Percentiles rank a stretch among this genome's conserved stretches.
Conservation (phyloP, 257 asterid species). For the Solanum gracilifrons region DNA sequence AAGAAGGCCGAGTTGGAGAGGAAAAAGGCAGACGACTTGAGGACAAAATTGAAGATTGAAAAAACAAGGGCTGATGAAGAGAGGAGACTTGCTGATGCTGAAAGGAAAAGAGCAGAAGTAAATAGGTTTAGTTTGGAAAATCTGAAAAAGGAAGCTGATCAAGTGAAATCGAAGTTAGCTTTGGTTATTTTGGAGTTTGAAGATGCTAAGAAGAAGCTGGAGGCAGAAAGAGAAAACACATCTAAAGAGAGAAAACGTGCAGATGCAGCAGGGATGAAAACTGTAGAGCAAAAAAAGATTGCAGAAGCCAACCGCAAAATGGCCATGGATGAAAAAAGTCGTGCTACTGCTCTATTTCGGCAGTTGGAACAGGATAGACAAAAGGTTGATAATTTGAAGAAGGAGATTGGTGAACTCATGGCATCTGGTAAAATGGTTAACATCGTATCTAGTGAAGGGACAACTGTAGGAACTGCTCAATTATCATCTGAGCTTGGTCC, state of each 20-base stretch:
- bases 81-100: conserved; percentile 21
- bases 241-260: conserved; percentile 45
- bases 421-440: conserved; percentile 20
- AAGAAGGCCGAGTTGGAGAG: conserved; percentile 44
- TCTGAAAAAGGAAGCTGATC: conserved; percentile 31
- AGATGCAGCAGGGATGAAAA: conserved; percentile 38
- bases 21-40: conserved; percentile 35
- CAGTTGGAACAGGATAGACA: conserved; percentile 44
- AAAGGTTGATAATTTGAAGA: conserved; percentile 35
- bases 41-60: conserved; percentile 15
- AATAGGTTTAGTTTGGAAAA: conserved; percentile 29
- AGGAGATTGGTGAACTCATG: conserved; percentile 17
- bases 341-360: conserved; percentile 36
- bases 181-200: conserved; percentile 35
- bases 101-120: conserved; percentile 49
- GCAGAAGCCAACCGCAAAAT: conserved; percentile 46
- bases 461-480: conserved; percentile 5
- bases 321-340: conserved; percentile 44
- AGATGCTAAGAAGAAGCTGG: conserved; percentile 37
- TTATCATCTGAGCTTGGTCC: conserved; percentile 5
- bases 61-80: conserved; percentile 16
- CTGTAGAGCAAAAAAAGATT: conserved; percentile 30
- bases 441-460: conserved; percentile 6
- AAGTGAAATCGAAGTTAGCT: conserved; percentile 35
- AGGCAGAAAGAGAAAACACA: conserved; percentile 40